phyloP scores from a whole-genome alignment of 768 basidiomycete species.

The Russula vinacea region DNA sequence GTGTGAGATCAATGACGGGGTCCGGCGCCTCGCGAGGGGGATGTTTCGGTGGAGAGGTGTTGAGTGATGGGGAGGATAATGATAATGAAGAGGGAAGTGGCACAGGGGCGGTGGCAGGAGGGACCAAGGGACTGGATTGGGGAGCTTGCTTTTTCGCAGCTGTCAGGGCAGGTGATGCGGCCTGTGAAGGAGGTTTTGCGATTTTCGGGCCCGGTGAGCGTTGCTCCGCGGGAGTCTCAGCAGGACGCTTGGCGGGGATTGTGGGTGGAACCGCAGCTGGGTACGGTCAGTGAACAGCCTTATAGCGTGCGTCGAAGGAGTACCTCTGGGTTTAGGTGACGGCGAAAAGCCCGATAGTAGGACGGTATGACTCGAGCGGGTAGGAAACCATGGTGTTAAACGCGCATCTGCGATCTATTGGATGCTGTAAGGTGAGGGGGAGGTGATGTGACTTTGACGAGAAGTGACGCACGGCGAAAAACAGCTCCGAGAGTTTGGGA shows the following conservation, averaged over 20 bases:
- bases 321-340: slow-evolving; percentile 28
- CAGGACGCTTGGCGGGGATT: slow-evolving; percentile 28
- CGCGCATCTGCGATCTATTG: slow-evolving; percentile 19
- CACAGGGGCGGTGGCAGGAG: slow-evolving; percentile 14
- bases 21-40: slow-evolving; percentile 8
- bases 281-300: not conserved
- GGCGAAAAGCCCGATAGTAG: slow-evolving; percentile 26
- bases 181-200: slow-evolving; percentile 18
- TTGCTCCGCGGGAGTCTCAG: slow-evolving; percentile 22
- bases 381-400: slow-evolving; percentile 25
- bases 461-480: slow-evolving; percentile 25
- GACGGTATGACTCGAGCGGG: slow-evolving; percentile 18
- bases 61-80: not conserved
- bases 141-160: slow-evolving; percentile 18
- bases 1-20: slow-evolving; percentile 22
- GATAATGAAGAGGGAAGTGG: slow-evolving; percentile 8
- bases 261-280: slow-evolving; percentile 17
- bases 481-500: slow-evolving; percentile 25
- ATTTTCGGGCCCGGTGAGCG: slow-evolving; percentile 28
- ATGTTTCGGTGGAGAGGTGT: slow-evolving; percentile 22
- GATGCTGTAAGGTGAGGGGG: slow-evolving; percentile 5
- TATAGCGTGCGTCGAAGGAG: slow-evolving; percentile 7
- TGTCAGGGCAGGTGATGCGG: slow-evolving; percentile 22
- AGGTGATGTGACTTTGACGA: slow-evolving; percentile 15
- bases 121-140: slow-evolving; percentile 26